phyloP scores from a whole-genome alignment of 2,329 filamentous ascomycete species.

The Domatiomyces globalis region DNA sequence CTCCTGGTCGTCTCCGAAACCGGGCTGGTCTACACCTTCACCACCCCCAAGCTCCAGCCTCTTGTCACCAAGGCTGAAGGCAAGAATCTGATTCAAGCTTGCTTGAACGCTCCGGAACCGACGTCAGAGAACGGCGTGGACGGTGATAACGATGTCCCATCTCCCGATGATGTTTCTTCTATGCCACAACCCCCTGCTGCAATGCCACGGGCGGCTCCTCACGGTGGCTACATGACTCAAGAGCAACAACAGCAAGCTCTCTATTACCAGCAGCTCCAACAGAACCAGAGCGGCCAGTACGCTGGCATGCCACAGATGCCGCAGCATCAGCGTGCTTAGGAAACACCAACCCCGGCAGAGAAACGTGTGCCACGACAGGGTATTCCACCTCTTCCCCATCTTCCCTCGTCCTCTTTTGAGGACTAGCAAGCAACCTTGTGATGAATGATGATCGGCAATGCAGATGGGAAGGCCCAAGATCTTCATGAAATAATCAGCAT shows the following conservation, averaged over 20 bases:
- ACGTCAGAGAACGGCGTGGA: constrained; percentile 71
- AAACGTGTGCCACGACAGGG: not conserved
- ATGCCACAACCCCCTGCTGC: constrained; percentile 54
- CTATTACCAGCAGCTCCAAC: constrained; percentile 70
- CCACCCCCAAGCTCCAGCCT: constrained; percentile 93
- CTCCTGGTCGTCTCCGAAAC: constrained; percentile 95
- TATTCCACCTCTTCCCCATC: not conserved
- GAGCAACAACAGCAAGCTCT: constrained; percentile 61
- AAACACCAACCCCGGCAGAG: not conserved
- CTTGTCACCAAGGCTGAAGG: constrained; percentile 96
- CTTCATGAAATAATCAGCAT: not conserved
- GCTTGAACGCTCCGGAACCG: constrained; percentile 89
- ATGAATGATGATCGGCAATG: not conserved
- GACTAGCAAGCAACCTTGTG: not conserved
- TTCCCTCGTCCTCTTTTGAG: not conserved
- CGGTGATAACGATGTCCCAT: constrained; percentile 63
- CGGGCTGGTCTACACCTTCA: constrained; percentile 94
- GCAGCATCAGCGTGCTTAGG: constrained; percentile 58
- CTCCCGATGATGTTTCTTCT: constrained; percentile 77
- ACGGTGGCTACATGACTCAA: constrained; percentile 56
- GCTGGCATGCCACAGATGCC: constrained; percentile 66
- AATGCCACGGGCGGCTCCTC: constrained; percentile 45
- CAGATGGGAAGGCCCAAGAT: not conserved
- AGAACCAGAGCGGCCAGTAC: constrained; percentile 54
- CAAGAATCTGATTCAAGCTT: constrained; percentile 98